Evolutionary conservation across 257 asterid species (phyloP).

Genomic region (Apocynum venetum): DNA sequence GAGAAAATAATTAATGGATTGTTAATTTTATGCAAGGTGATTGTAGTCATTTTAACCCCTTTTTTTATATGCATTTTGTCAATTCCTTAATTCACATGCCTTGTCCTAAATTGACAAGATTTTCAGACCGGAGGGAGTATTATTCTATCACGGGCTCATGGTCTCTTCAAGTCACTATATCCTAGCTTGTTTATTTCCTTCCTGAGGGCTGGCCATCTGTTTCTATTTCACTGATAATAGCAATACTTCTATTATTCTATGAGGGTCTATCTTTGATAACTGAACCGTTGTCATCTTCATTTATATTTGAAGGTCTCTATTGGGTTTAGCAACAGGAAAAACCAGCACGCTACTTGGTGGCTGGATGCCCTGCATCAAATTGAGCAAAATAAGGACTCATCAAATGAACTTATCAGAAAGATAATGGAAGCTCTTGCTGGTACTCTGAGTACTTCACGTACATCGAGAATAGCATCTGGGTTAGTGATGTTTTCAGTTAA

Average conservation of each 20-base stretch:
- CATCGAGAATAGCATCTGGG: slow-evolving; percentile 69
- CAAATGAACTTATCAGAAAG: slow-evolving; percentile 57
- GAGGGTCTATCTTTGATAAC: background rate
- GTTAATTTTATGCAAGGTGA: too few relatives aligned
- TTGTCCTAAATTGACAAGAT: too few relatives aligned
- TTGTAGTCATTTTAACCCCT: too few relatives aligned
- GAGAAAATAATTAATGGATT: too few relatives aligned
- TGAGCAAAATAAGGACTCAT: slow-evolving; percentile 67
- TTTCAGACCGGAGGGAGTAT: too few relatives aligned
- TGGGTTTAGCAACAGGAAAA: slow-evolving; percentile 47
- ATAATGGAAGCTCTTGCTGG: slow-evolving; percentile 78
- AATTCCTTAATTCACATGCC: too few relatives aligned
- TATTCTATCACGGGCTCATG: background rate
- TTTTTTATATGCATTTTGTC: too few relatives aligned
- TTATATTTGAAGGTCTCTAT: slow-evolving; percentile 49
- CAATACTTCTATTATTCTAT: background rate
- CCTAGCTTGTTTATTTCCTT: slow-evolving; percentile 10
- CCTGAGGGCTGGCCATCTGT: background rate
- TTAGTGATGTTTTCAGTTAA: slow-evolving; percentile 31
- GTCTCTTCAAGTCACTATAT: background rate
- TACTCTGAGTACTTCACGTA: slow-evolving; percentile 43
- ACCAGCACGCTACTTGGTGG: slow-evolving; percentile 75
- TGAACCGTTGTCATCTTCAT: slow-evolving; percentile 1
- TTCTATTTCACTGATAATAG: background rate
- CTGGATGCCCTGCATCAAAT: slow-evolving; percentile 74